These are phyloP conservation scores for Trapa bicornis DNA, from an alignment of 345 rosid species.

Conservation along the genomic window DNA sequence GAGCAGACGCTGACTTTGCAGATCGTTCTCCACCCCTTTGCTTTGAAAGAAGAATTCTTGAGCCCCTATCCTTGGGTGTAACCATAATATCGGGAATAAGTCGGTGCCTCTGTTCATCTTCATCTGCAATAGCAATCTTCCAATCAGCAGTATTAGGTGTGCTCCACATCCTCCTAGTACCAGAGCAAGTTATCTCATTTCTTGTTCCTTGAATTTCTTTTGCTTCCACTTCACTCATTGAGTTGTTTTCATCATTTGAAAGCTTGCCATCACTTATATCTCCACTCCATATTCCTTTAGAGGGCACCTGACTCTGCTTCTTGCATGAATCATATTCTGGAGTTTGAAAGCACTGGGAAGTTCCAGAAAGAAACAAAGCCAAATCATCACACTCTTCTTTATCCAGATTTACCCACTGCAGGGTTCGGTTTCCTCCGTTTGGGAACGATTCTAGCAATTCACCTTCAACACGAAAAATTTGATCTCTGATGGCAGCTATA, in stretches of 20 bases:
- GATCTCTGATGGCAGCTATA: slow-evolving; percentile 54
- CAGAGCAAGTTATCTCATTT: slow-evolving; percentile 16
- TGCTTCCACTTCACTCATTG: slow-evolving; percentile 28
- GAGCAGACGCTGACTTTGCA: slow-evolving; percentile 19
- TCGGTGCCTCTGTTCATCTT: slow-evolving; percentile 22
- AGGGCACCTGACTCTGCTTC: slow-evolving; percentile 19
- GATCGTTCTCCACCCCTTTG: slow-evolving; percentile 37
- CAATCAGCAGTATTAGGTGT: slow-evolving; percentile 54
- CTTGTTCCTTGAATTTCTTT: slow-evolving; percentile 22
- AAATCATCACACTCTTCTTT: slow-evolving; percentile 77
- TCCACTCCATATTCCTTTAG: slow-evolving; percentile 16
- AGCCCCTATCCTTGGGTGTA: slow-evolving; percentile 63
- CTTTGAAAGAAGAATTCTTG: slow-evolving; percentile 41
- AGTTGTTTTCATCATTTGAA: slow-evolving; percentile 19
- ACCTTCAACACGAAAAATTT: slow-evolving; percentile 48
- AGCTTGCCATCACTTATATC: slow-evolving; percentile 19
- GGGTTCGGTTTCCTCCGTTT: slow-evolving; percentile 53
- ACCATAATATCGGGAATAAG: slow-evolving; percentile 25
- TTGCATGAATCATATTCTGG: slow-evolving; percentile 16
- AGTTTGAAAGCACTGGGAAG: slow-evolving; percentile 19
- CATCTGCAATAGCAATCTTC: slow-evolving; percentile 37
- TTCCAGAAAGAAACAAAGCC: slow-evolving; percentile 67
- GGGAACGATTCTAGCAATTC: slow-evolving; percentile 36
- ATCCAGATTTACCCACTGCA: slow-evolving; percentile 62
- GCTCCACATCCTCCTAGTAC: slow-evolving; percentile 49